These are phyloP conservation scores for Leptodermis oblonga DNA, from an alignment of 257 asterid species.

Conservation along the genomic window DNA sequence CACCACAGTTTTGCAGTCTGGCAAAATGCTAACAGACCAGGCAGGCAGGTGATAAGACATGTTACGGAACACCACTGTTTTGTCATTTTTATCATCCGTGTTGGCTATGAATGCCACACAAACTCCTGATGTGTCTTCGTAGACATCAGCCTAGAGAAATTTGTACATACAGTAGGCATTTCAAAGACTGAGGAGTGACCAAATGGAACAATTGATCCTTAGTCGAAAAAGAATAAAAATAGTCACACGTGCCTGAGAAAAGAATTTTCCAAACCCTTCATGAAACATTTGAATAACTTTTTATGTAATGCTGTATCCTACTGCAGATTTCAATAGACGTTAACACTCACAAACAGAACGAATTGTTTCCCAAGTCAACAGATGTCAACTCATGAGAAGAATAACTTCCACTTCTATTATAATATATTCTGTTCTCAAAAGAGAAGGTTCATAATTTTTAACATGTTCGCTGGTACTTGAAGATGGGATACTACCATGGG, in stretches of 20 bases:
- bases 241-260: background rate
- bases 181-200: background rate
- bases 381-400: background rate
- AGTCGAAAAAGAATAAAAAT: background rate
- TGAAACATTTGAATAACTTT: background rate
- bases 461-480: background rate
- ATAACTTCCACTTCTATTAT: background rate
- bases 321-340: background rate
- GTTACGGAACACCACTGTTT: constrained; percentile 54
- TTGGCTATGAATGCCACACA: constrained; percentile 82
- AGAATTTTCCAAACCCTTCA: background rate
- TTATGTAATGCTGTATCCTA: background rate
- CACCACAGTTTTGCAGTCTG: constrained; percentile 76
- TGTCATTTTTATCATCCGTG: constrained; percentile 66
- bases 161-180: background rate
- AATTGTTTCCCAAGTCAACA: too few species aligned
- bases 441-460: background rate
- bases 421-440: background rate
- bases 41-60: constrained; percentile 66
- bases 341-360: background rate
- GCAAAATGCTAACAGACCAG: constrained; percentile 93
- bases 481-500: background rate
- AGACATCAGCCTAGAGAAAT: constrained; percentile 69
- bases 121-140: constrained; percentile 59
- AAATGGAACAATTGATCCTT: background rate